Evolutionary conservation across 768 basidiomycete species (phyloP).

Genomic region (Boletus sp.): DNA sequence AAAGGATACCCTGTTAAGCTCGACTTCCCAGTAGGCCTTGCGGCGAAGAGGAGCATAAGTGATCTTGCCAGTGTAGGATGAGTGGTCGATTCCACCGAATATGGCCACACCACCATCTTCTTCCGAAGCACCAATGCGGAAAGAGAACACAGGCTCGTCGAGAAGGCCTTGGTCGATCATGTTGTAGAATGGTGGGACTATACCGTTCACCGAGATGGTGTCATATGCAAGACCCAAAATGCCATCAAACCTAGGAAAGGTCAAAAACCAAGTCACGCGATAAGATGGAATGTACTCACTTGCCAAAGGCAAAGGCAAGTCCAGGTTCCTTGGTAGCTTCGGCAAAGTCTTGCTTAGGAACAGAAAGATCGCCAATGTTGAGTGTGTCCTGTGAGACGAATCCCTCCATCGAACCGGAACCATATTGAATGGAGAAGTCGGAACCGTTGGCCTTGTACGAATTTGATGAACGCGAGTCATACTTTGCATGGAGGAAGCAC

Average conservation of each 20-base stretch:
- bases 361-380: conserved; percentile 75
- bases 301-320: conserved; percentile 94
- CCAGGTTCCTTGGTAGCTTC: conserved; percentile 97
- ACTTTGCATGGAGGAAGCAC: conserved; percentile 93
- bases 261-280: not conserved
- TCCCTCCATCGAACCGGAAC: conserved; percentile 95
- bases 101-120: conserved; percentile 86
- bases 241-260: conserved; percentile 76
- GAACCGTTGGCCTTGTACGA: conserved; percentile 90
- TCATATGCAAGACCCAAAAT: conserved; percentile 94
- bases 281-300: conserved; percentile 46
- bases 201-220: conserved; percentile 92
- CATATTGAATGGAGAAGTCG: conserved; percentile 88
- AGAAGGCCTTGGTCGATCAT: conserved; percentile 84
- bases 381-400: conserved; percentile 85
- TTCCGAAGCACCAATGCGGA: conserved; percentile 87
- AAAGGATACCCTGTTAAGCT: conserved; percentile 82
- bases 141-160: conserved; percentile 87
- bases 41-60: conserved; percentile 87
- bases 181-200: conserved; percentile 91
- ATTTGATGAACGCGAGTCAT: conserved; percentile 74
- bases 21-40: conserved; percentile 98
- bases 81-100: conserved; percentile 85
- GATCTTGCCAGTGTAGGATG: conserved; percentile 78
- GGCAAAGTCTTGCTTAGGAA: conserved; percentile 83